A percentile compares a stretch with the other conserved stretches of the same genome.
These are phyloP conservation scores for Xylaria sp. DNA, from an alignment of 495 filamentous ascomycete genomes.

Conservation along the genomic window DNA sequence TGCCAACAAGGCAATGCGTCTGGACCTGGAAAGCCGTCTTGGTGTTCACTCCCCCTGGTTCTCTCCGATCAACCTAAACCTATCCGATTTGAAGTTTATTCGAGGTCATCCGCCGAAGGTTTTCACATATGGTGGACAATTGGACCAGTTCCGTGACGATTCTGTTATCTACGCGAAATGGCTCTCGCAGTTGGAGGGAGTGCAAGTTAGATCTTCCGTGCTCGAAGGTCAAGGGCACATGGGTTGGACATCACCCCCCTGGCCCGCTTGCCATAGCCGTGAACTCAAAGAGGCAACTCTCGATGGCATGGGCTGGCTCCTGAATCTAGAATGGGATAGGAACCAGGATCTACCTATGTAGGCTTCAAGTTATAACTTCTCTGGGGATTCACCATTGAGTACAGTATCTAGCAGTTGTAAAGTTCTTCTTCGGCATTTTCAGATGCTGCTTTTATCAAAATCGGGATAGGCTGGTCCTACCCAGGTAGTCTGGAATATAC, in stretches of 20 bases:
- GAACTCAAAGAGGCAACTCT: conserved; percentile 3
- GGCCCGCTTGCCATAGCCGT: neutral
- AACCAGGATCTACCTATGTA: neutral
- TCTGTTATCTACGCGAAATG: conserved; percentile 22
- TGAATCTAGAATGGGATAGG: conserved; percentile 14
- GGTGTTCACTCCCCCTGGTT: conserved; percentile 11
- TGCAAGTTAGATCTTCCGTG: conserved; percentile 5
- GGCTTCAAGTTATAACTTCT: neutral
- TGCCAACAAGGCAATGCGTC: neutral
- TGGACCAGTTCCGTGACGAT: conserved; percentile 26
- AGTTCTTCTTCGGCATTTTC: neutral
- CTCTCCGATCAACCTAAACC: conserved; percentile 2
- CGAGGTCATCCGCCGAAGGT: conserved; percentile 11
- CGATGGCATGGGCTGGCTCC: conserved; percentile 10
- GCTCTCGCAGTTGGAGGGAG: conserved; percentile 12
- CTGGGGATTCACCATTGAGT: neutral
- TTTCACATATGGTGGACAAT: conserved; percentile 12
- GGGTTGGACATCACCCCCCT: neutral
- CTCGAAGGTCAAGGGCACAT: neutral
- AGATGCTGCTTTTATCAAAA: neutral
- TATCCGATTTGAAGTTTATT: neutral
- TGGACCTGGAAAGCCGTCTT: conserved; percentile 3
- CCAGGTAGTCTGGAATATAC: neutral
- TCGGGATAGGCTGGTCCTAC: neutral
- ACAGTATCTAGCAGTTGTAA: neutral